Conservation (phyloP, 2,329 filamentous ascomycete genomes). For the Botrytis fragariae region DNA sequence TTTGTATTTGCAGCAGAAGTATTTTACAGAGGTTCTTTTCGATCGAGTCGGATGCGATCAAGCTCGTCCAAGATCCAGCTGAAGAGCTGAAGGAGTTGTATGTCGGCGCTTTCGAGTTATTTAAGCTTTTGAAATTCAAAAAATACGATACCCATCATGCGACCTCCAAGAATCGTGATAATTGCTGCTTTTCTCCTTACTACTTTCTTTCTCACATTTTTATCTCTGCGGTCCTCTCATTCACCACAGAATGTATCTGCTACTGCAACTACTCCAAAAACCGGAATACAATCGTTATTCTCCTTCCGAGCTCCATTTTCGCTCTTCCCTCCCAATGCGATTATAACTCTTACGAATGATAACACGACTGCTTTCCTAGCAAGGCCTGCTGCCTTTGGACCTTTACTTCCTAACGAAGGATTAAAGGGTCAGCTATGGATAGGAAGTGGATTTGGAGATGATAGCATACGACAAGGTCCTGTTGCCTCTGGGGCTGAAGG, state of each 20-base stretch:
- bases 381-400: conserved; percentile 89
- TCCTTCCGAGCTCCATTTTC: conserved; percentile 76
- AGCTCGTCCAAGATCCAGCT: conserved; percentile 14
- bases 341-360: conserved; percentile 94
- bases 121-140: conserved; percentile 18
- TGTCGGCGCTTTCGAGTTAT: conserved; percentile 3
- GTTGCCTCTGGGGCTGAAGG: conserved; percentile 60
- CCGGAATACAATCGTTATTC: conserved; percentile 57
- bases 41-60: conserved; percentile 16
- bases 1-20: conserved; percentile 10
- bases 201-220: conserved; percentile 34
- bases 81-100: conserved; percentile 18
- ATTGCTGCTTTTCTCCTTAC: conserved; percentile 36
- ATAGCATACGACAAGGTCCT: conserved; percentile 60
- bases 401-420: conserved; percentile 69
- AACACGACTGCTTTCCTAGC: conserved; percentile 97
- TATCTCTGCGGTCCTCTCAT: conserved; percentile 36
- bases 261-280: conserved; percentile 29
- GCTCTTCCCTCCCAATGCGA: conserved; percentile 90
- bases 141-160: conserved; percentile 34
- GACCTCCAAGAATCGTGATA: conserved; percentile 38
- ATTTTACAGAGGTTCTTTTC: not conserved
- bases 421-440: conserved; percentile 91
- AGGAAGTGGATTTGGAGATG: conserved; percentile 85
- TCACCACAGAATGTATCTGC: conserved; percentile 27